Percentiles rank a stretch among this genome's conserved stretches.
Evolutionary conservation across 805 yeast genomes (phyloP).

Genomic region (Nadsonia fulvescens): DNA sequence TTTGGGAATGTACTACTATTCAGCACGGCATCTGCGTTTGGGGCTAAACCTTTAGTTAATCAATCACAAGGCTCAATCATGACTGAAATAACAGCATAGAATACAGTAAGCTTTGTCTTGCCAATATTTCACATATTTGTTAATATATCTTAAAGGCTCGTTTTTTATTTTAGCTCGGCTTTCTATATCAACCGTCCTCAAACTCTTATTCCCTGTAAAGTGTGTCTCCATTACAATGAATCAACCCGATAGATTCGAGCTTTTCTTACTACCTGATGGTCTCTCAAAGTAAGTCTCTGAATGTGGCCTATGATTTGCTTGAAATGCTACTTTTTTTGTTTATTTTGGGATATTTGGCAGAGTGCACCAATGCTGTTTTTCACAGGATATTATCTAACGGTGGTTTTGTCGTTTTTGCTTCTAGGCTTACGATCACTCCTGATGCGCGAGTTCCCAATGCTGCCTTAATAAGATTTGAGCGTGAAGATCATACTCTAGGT

Average conservation of each 20-base stretch:
- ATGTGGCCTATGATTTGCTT: too few species aligned
- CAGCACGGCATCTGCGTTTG: too few species aligned
- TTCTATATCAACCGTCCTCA: conserved; percentile 8
- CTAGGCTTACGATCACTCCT: conserved; percentile 68
- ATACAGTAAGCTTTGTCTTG: too few species aligned
- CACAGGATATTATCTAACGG: background rate
- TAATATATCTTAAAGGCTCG: too few species aligned
- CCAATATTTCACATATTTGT: too few species aligned
- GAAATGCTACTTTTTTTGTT: background rate
- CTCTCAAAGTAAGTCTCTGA: conserved; percentile 57
- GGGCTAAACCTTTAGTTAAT: too few species aligned
- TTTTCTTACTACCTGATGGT: conserved; percentile 93
- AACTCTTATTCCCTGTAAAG: conserved; percentile 1
- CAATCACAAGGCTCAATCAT: too few species aligned
- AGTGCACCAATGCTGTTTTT: background rate
- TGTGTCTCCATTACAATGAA: conserved; percentile 44
- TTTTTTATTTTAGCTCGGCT: too few species aligned
- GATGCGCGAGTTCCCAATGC: conserved; percentile 94
- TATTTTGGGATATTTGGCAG: background rate
- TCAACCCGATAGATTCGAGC: conserved; percentile 98
- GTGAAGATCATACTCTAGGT: conserved; percentile 95
- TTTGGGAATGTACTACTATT: too few species aligned
- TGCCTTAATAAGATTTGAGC: conserved; percentile 77
- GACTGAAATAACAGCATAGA: too few species aligned
- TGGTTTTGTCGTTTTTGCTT: background rate